phyloP scores from a whole-genome alignment of 805 yeast genomes.

The Monosporozyma yasuniensis region DNA sequence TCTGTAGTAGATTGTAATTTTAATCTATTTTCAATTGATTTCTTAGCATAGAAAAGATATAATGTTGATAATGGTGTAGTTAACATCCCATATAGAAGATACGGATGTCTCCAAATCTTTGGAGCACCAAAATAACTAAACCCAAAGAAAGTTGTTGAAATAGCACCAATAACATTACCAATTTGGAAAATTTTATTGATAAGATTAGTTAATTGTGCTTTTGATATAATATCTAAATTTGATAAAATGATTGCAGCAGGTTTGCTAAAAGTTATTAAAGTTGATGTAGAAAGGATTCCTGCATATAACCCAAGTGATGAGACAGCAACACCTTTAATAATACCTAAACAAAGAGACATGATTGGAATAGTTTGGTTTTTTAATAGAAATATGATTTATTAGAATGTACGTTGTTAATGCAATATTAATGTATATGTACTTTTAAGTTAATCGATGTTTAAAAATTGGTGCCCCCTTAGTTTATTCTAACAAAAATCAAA shows the following conservation, averaged over 20 bases:
- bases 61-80: slow-evolving; percentile 17
- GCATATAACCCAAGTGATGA: slow-evolving; percentile 61
- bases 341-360: slow-evolving; percentile 48
- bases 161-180: slow-evolving; percentile 33
- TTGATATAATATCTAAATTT: slow-evolving; percentile 14
- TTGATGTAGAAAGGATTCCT: slow-evolving; percentile 33
- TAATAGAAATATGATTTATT: not conserved
- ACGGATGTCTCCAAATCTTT: slow-evolving; percentile 55
- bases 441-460: too few species aligned
- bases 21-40: not conserved
- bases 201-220: slow-evolving; percentile 6
- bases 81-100: slow-evolving; percentile 50
- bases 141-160: slow-evolving; percentile 43
- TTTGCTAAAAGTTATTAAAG: slow-evolving; percentile 9
- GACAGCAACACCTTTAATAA: slow-evolving; percentile 55
- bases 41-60: slow-evolving; percentile 8
- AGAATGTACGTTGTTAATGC: too few species aligned
- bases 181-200: slow-evolving; percentile 11
- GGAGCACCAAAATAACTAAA: slow-evolving; percentile 53
- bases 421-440: too few species aligned
- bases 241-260: slow-evolving; percentile 11
- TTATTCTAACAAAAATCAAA: too few species aligned
- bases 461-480: too few species aligned
- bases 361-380: not conserved
- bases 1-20: not conserved